phyloP scores from a whole-genome alignment of 306 rosid species.

The Leucaena leucocephala region DNA sequence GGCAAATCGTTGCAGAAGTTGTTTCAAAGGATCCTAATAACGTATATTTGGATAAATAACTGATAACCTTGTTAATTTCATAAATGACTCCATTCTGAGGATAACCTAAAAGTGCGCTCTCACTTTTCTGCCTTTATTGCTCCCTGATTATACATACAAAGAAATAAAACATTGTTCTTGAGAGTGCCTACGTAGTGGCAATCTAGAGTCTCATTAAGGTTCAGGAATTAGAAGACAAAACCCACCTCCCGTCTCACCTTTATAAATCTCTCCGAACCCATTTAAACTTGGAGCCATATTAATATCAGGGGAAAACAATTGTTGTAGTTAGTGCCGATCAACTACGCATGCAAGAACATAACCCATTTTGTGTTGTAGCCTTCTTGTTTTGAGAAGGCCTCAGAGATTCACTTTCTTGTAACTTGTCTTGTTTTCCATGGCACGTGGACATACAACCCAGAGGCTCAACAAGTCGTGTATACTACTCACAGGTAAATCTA shows the following conservation, averaged over 20 bases:
- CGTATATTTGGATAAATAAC: not conserved
- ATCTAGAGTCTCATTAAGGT: slow-evolving; percentile 53
- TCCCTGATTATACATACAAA: not conserved
- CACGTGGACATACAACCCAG: slow-evolving; percentile 35
- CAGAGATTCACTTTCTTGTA: not conserved
- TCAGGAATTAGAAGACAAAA: slow-evolving; percentile 33
- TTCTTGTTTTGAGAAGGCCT: not conserved
- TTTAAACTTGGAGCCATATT: not conserved
- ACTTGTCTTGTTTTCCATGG: not conserved
- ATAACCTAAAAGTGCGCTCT: slow-evolving; percentile 23
- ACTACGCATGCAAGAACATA: not conserved
- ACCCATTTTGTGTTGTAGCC: not conserved
- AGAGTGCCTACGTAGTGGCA: slow-evolving; percentile 42
- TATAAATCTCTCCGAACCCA: slow-evolving; percentile 20
- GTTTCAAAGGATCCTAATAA: slow-evolving; percentile 3
- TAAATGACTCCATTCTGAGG: not conserved
- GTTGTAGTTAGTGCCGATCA: not conserved
- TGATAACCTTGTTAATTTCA: slow-evolving; percentile 8
- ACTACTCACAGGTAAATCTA: slow-evolving; percentile 79
- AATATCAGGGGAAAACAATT: too few species aligned
- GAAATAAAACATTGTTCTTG: slow-evolving; percentile 9
- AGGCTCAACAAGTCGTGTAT: slow-evolving; percentile 68
- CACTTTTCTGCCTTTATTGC: not conserved
- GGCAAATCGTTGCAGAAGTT: not conserved
- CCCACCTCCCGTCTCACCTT: not conserved